Evolutionary conservation across 768 basidiomycete genomes (phyloP).

Genomic region (Auricularia auricula-judae): DNA sequence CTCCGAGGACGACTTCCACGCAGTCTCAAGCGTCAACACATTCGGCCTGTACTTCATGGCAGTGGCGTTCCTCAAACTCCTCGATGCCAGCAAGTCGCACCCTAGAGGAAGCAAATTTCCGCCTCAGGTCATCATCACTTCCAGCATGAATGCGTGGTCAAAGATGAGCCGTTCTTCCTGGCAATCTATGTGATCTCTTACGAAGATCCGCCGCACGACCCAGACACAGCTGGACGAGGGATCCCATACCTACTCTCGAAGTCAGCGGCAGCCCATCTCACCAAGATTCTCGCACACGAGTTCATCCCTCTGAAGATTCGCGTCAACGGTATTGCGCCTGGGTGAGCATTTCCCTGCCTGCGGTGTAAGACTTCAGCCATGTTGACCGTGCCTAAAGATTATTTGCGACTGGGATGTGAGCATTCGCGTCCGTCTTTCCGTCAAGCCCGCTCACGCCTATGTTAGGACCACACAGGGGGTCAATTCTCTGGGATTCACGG

Average conservation of each 20-base stretch:
- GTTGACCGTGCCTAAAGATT: not conserved
- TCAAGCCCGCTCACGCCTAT: not conserved
- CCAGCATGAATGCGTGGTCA: slow-evolving; percentile 43
- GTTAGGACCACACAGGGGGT: not conserved
- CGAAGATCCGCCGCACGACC: slow-evolving; percentile 19
- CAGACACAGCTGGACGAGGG: slow-evolving; percentile 26
- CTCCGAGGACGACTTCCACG: slow-evolving; percentile 26
- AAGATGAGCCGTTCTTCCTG: slow-evolving; percentile 21
- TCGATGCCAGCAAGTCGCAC: slow-evolving; percentile 34
- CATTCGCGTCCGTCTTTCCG: not conserved
- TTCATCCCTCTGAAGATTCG: slow-evolving; percentile 35
- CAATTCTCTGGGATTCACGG: slow-evolving; percentile 15
- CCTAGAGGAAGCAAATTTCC: slow-evolving; percentile 25
- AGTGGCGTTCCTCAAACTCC: slow-evolving; percentile 43
- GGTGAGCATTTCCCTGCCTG: slow-evolving; percentile 8
- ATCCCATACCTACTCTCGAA: slow-evolving; percentile 40
- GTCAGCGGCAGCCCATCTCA: slow-evolving; percentile 36
- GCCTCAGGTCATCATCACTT: slow-evolving; percentile 39
- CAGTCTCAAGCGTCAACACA: slow-evolving; percentile 27
- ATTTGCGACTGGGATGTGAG: slow-evolving; percentile 21
- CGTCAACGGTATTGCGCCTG: slow-evolving; percentile 39
- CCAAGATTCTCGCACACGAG: slow-evolving; percentile 35
- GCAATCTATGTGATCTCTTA: not conserved
- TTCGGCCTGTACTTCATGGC: slow-evolving; percentile 43
- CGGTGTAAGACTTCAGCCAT: not conserved